These are phyloP conservation scores for Hemisphaericaspora nanyangensis DNA, from an alignment of 805 yeast species.

Conservation along the genomic window DNA sequence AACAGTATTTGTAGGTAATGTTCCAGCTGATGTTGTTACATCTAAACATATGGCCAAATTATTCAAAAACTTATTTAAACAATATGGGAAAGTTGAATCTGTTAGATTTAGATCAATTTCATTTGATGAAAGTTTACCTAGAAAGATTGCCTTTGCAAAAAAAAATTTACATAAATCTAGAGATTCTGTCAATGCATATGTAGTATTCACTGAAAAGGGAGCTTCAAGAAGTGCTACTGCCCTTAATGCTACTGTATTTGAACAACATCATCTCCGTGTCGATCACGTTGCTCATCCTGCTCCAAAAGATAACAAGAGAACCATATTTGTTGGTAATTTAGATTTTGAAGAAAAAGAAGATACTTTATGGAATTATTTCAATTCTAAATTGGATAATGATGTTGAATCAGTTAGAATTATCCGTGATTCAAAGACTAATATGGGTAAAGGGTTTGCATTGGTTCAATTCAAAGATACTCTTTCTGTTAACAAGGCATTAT, in stretches of 20 bases:
- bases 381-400: slow-evolving; percentile 38
- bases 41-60: slow-evolving; percentile 56
- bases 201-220: slow-evolving; percentile 63
- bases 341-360: slow-evolving; percentile 94
- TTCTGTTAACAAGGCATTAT: slow-evolving; percentile 75
- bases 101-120: slow-evolving; percentile 91
- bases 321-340: slow-evolving; percentile 89
- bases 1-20: slow-evolving; percentile 86
- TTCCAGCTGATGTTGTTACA: slow-evolving; percentile 61
- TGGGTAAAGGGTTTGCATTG: slow-evolving; percentile 97
- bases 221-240: slow-evolving; percentile 43
- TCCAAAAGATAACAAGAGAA: slow-evolving; percentile 75
- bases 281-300: slow-evolving; percentile 94
- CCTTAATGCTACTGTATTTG: slow-evolving; percentile 66
- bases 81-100: slow-evolving; percentile 59
- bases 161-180: slow-evolving; percentile 73
- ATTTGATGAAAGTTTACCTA: slow-evolving; percentile 80
- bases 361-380: slow-evolving; percentile 78
- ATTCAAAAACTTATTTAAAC: slow-evolving; percentile 61
- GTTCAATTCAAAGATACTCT: slow-evolving; percentile 78
- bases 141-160: slow-evolving; percentile 85
- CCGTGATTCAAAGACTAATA: slow-evolving; percentile 87
- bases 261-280: slow-evolving; percentile 76
- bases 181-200: slow-evolving; percentile 83
- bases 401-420: slow-evolving; percentile 87